Evolutionary conservation across 129 eudicot genomes (phyloP).

Genomic region (Centaurea solstitialis): DNA sequence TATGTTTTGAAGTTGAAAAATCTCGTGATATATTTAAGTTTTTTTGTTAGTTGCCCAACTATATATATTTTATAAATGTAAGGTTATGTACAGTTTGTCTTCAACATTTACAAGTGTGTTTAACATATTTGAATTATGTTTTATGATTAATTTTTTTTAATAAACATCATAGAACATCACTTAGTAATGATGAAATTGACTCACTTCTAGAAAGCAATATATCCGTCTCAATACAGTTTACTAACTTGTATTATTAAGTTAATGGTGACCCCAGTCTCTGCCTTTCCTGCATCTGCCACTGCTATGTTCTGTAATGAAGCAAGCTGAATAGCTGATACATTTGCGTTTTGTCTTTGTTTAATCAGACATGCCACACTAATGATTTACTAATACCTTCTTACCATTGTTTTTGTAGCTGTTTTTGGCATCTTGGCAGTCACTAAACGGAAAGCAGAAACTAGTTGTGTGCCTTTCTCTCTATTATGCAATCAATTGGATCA

Average conservation of each 20-base stretch:
- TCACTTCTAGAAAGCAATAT: background rate
- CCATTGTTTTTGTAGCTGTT: slow-evolving; percentile 48
- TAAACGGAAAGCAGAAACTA: slow-evolving; percentile 63
- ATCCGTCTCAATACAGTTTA: background rate
- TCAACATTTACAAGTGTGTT: background rate
- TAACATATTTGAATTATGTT: background rate
- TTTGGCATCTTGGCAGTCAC: slow-evolving; percentile 48
- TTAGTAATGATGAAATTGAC: background rate
- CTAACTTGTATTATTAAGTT: background rate
- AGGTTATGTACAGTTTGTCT: background rate
- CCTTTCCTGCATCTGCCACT: background rate
- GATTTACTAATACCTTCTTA: slow-evolving; percentile 19
- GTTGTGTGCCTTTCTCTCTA: slow-evolving; percentile 63
- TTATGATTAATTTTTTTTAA: background rate
- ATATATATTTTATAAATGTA: background rate
- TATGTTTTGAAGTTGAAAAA: background rate
- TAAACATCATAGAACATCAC: background rate
- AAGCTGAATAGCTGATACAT: slow-evolving; percentile 10
- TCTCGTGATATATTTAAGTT: background rate
- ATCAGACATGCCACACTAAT: background rate
- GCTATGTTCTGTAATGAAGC: background rate
- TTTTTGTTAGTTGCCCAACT: background rate
- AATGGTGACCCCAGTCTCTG: background rate
- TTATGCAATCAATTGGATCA: slow-evolving; percentile 83
- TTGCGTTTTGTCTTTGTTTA: background rate